These are phyloP conservation scores for Boletus tylopilopsis DNA, from an alignment of 768 basidiomycete species.

Conservation along the genomic window DNA sequence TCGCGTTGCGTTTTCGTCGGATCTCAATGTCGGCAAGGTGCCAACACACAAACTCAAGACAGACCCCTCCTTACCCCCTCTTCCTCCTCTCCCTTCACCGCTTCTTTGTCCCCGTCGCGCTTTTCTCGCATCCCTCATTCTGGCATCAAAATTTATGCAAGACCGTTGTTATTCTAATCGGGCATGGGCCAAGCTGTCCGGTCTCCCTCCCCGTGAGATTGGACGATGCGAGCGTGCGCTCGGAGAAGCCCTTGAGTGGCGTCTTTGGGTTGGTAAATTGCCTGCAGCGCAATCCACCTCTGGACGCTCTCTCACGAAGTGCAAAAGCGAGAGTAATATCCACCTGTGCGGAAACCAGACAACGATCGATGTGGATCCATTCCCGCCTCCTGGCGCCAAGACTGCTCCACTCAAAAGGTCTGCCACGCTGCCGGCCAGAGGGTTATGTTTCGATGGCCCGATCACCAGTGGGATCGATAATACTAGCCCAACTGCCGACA, in stretches of 20 bases:
- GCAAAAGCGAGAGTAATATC: conserved; percentile 48
- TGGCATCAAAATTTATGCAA: conserved; percentile 90
- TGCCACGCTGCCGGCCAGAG: conserved; percentile 40
- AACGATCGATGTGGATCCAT: conserved; percentile 3
- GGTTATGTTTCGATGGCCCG: conserved; percentile 21
- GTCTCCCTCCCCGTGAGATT: conserved; percentile 81
- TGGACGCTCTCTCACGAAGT: conserved; percentile 42
- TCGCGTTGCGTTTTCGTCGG: conserved; percentile 25
- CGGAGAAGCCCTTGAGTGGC: conserved; percentile 82
- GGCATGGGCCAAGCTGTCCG: conserved; percentile 94
- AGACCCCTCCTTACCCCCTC: conserved; percentile 28
- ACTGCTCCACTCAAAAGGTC: conserved; percentile 35
- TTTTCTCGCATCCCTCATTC: conserved; percentile 83
- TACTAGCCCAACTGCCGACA: conserved; percentile 25
- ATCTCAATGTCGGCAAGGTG: conserved; percentile 8
- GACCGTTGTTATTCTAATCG: conserved; percentile 92
- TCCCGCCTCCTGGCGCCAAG: conserved; percentile 10
- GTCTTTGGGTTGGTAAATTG: conserved; percentile 88
- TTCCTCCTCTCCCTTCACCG: conserved; percentile 62
- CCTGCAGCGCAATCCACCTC: conserved; percentile 32
- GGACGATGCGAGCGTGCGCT: conserved; percentile 86
- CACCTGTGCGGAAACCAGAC: conserved; percentile 10
- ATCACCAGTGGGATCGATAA: background rate
- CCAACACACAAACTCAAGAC: conserved; percentile 10
- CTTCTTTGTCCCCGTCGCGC: conserved; percentile 85